Evolutionary conservation across 345 rosid species (phyloP), one percentile per base, ranked within the genome.

Genomic region (Salix viminalis): DNA sequence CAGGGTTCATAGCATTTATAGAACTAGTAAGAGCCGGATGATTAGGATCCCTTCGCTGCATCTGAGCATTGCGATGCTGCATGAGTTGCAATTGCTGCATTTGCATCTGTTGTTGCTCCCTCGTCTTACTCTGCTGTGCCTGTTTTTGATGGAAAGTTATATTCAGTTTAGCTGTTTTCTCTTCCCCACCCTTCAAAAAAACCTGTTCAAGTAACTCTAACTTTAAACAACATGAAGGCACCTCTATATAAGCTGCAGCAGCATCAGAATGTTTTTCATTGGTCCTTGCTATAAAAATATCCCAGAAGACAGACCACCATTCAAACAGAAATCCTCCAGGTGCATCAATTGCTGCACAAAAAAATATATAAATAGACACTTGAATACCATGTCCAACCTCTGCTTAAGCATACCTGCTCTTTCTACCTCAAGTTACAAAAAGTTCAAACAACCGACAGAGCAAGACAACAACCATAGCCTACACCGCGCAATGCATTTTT

Each of bases 251-350:
- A 72, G 95, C 86, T 26, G 89, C 90, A 50, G 93, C 93, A 73
- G 84, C 77, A 69, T 87, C 89, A 0, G 90, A 91, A 82, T 91
- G 91, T 80, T 88, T 91, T 70, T 82, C 91, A 79, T 91, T 89
- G 65, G 93, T 91, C 84, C 93, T 83, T 37, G 95, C 86, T 77
- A 91, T 89, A 77, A 91, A 91, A 71, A 91, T 88, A 85, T 91
- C 93, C 95, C 93, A 91, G 71, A 89, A 90, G 46, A 89, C 92
- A 64, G 90, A 91, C 95, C 95, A 91, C 95, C 95, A 91, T 65
- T 88, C 91, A 54, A 89, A 91, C 21, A 91, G 90, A 87, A 91
- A 91, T 70, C 95, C 95, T 56, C 89, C 92, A 6, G 95, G 91
- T 23, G 89, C 93, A 81, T 91, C 91, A 79, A 91, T 91, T 41